Percentiles rank a stretch among this genome's conserved stretches.
Conservation (phyloP, 176 grass and related monocot species). For the Puccinellia tenuiflora region DNA sequence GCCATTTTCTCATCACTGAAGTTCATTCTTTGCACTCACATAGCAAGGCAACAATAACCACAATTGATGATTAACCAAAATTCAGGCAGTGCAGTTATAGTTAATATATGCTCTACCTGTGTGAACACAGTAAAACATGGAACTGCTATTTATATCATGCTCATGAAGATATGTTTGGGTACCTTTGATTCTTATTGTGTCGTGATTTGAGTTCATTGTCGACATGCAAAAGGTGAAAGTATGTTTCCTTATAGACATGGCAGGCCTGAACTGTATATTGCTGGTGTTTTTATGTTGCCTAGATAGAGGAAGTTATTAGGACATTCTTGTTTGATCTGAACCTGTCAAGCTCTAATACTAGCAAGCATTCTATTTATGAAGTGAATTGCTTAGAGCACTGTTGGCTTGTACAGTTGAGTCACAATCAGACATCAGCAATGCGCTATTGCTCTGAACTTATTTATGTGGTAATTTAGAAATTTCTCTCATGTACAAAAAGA, state of each 20-base stretch:
- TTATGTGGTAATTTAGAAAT: background rate
- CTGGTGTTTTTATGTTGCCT: background rate
- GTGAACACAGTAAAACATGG: background rate
- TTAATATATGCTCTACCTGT: background rate
- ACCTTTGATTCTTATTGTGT: background rate
- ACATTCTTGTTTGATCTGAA: conserved; percentile 9
- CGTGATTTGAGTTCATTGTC: background rate
- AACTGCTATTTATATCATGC: background rate
- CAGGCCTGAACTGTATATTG: background rate
- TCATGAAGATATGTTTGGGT: background rate
- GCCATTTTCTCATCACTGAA: background rate
- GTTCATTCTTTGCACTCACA: background rate
- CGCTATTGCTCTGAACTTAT: background rate
- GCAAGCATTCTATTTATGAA: background rate
- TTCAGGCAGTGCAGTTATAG: background rate
- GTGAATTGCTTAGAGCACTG: background rate
- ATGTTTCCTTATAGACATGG: background rate
- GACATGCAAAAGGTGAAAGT: background rate
- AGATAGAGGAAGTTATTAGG: background rate
- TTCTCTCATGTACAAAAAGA: background rate
- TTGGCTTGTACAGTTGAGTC: background rate
- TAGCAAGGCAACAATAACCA: background rate
- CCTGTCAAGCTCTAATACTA: background rate
- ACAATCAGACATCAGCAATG: background rate
- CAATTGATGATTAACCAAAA: background rate